A percentile compares a stretch with the other conserved stretches of the same genome.
Evolutionary conservation across 2,329 filamentous ascomycete species (phyloP).

Genomic region (Erysiphe neolycopersici): DNA sequence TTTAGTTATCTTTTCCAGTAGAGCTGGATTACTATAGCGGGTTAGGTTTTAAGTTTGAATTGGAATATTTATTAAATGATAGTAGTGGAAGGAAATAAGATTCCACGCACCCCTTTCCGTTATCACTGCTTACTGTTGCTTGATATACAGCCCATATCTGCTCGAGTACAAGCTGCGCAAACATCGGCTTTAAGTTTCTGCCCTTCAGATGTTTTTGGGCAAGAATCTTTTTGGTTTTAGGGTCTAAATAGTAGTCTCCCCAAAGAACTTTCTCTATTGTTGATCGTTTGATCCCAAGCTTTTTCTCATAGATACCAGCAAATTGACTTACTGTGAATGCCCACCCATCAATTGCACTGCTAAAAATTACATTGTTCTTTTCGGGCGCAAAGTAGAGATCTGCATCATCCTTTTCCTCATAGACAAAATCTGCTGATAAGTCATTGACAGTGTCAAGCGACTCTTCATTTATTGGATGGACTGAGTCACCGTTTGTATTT

Average conservation of each 20-base stretch:
- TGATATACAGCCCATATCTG: conserved; percentile 92
- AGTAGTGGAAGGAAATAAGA: conserved; percentile 11
- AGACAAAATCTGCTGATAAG: conserved; percentile 34
- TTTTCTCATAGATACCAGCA: conserved; percentile 80
- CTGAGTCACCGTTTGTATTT: conserved; percentile 12
- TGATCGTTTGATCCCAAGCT: conserved; percentile 75
- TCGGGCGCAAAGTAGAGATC: conserved; percentile 96
- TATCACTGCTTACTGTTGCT: conserved; percentile 59
- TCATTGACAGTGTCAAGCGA: conserved; percentile 22
- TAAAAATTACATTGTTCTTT: conserved; percentile 97
- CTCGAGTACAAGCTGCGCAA: conserved; percentile 86
- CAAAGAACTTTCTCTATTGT: conserved; percentile 82
- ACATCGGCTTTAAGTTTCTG: conserved; percentile 77
- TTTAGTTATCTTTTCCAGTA: conserved; percentile 88
- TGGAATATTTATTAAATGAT: background rate
- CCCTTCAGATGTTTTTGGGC: conserved; percentile 83
- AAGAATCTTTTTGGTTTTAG: conserved; percentile 85
- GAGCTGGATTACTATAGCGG: conserved; percentile 35
- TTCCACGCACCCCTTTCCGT: conserved; percentile 46
- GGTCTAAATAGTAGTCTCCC: conserved; percentile 91
- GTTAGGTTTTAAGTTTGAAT: background rate
- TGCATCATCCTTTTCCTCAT: conserved; percentile 81
- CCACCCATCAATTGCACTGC: conserved; percentile 96
- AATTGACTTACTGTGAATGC: conserved; percentile 93
- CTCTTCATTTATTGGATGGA: conserved; percentile 8